These are phyloP conservation scores for Gentiana dahurica DNA, from an alignment of 257 asterid species.

Conservation along the genomic window DNA sequence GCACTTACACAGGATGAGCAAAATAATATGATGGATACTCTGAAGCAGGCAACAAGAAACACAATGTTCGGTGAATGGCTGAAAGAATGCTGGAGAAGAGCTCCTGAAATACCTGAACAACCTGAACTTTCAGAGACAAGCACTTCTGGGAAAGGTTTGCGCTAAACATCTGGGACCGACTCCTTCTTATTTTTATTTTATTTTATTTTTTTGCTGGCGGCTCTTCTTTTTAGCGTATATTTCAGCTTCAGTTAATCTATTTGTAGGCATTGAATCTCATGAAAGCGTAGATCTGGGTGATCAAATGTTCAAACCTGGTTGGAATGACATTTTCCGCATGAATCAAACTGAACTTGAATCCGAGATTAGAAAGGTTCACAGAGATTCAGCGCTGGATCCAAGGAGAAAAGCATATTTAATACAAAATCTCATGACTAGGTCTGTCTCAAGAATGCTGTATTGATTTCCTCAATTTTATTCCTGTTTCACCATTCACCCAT, in stretches of 20 bases:
- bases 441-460: conserved; percentile 1
- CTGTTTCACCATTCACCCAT: neutral
- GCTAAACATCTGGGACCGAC: neutral
- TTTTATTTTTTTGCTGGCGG: too few relatives aligned
- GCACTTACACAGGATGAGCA: conserved; percentile 45
- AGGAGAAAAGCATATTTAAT: conserved; percentile 37
- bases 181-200: neutral
- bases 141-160: conserved; percentile 18
- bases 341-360: conserved; percentile 44
- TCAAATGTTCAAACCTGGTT: conserved; percentile 37
- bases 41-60: conserved; percentile 37
- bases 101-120: conserved; percentile 24
- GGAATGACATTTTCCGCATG: conserved; percentile 47
- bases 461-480: neutral
- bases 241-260: conserved; percentile 1
- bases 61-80: conserved; percentile 51
- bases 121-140: conserved; percentile 16
- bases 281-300: conserved; percentile 25
- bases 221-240: neutral
- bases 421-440: conserved; percentile 47
- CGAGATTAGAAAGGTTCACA: conserved; percentile 36
- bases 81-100: conserved; percentile 31
- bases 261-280: conserved; percentile 21
- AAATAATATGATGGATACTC: conserved; percentile 38
- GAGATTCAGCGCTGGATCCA: conserved; percentile 36